Evolutionary conservation across 208 protist genomes (phyloP).

Genomic region (Trichomonas tenax): DNA sequence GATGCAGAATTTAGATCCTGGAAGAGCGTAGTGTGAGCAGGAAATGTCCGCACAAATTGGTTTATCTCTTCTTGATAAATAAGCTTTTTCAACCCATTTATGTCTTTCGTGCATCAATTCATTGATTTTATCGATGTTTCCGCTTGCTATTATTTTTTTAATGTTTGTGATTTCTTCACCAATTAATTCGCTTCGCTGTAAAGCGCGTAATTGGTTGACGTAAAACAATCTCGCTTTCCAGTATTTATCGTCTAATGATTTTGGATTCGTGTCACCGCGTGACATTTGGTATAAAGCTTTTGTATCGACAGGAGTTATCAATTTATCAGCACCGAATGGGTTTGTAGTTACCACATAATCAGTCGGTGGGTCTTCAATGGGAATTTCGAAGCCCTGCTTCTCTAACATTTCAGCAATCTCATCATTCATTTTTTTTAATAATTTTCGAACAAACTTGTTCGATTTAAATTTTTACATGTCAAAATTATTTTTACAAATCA

Average conservation of each 20-base stretch:
- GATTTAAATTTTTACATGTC: no score
- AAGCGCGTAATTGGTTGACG: not conserved
- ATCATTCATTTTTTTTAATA: not conserved
- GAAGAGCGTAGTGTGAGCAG: not conserved
- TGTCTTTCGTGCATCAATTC: not conserved
- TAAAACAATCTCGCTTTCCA: not conserved
- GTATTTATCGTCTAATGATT: not conserved
- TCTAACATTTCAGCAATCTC: not conserved
- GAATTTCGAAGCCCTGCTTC: not conserved
- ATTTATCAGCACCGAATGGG: not conserved
- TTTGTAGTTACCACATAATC: not conserved
- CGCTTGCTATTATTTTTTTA: not conserved
- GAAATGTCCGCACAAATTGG: not conserved
- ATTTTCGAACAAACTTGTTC: no score
- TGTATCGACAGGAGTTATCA: not conserved
- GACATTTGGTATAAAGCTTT: not conserved
- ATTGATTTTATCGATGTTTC: not conserved
- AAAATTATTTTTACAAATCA: no score
- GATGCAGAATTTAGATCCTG: not conserved
- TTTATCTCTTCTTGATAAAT: no score
- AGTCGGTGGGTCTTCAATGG: not conserved
- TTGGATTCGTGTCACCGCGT: not conserved
- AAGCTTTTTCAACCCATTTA: not conserved
- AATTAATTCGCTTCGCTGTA: not conserved
- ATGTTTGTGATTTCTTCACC: not conserved